A percentile compares a stretch with the other conserved stretches of the same genome.
Conservation (phyloP, 1,284 basidiomycete genomes). For the Fomes fomentarius region DNA sequence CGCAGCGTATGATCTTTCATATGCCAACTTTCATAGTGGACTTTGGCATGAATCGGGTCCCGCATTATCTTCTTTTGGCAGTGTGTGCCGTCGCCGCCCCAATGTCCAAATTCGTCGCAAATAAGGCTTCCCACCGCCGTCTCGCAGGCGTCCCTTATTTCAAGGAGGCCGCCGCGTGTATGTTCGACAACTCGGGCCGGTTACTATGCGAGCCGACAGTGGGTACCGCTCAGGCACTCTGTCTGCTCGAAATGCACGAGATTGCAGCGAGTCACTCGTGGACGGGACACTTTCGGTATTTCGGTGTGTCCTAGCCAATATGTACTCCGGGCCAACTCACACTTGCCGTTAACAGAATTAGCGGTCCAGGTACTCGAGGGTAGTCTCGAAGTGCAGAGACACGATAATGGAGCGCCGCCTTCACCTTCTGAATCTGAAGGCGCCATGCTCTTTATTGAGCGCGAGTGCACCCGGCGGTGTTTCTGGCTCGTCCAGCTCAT, state of each 20-base stretch:
- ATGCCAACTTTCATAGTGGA: slow-evolving; percentile 71
- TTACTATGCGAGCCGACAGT: slow-evolving; percentile 58
- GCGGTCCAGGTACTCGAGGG: slow-evolving; percentile 70
- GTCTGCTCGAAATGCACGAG: slow-evolving; percentile 71
- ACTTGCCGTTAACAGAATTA: slow-evolving; percentile 47
- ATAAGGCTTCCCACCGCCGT: slow-evolving; percentile 59
- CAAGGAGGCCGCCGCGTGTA: slow-evolving; percentile 63
- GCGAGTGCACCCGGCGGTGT: slow-evolving; percentile 71
- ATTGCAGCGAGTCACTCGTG: slow-evolving; percentile 47
- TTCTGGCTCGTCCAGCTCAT: slow-evolving; percentile 75
- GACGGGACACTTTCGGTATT: slow-evolving; percentile 38
- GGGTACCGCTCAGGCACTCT: slow-evolving; percentile 71
- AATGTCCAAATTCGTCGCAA: slow-evolving; percentile 64
- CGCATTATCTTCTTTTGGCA: slow-evolving; percentile 67
- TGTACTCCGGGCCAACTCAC: neutral
- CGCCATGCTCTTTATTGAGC: slow-evolving; percentile 62
- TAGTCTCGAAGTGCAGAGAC: slow-evolving; percentile 60
- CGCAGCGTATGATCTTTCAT: slow-evolving; percentile 72
- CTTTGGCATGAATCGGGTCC: slow-evolving; percentile 65
- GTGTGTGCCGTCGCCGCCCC: slow-evolving; percentile 78
- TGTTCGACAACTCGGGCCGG: slow-evolving; percentile 69
- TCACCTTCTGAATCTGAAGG: slow-evolving; percentile 47
- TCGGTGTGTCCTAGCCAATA: slow-evolving; percentile 32
- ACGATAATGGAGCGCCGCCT: slow-evolving; percentile 56
- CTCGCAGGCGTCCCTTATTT: slow-evolving; percentile 73